phyloP scores from a whole-genome alignment of 2,329 filamentous ascomycete species.

The Colletotrichum tropicicola region DNA sequence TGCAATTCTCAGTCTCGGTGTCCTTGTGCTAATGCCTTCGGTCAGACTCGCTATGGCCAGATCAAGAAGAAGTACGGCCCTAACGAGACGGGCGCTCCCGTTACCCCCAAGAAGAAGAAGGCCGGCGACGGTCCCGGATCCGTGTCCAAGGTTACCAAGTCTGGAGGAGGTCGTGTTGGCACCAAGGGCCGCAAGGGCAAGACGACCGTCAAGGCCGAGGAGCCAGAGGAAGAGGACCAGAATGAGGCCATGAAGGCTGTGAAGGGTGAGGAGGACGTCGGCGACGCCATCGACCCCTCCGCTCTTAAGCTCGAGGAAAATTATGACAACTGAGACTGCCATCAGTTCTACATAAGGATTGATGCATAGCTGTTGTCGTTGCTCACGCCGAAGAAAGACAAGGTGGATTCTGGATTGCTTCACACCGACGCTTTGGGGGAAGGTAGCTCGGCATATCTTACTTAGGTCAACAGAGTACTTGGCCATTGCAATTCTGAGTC shows the following conservation, averaged over 20 bases:
- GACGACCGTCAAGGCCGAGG: slow-evolving; percentile 32
- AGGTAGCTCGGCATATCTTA: too few relatives aligned
- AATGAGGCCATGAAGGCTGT: slow-evolving; percentile 29
- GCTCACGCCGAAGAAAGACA: too few relatives aligned
- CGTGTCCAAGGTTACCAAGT: slow-evolving; percentile 29
- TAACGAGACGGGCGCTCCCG: slow-evolving; percentile 35
- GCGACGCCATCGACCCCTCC: not conserved
- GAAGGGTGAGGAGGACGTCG: slow-evolving; percentile 30
- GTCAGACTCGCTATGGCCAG: slow-evolving; percentile 57
- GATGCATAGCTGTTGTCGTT: too few relatives aligned
- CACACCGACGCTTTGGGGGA: too few relatives aligned
- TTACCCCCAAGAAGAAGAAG: slow-evolving; percentile 6
- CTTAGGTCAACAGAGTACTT: too few relatives aligned
- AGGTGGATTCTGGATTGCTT: too few relatives aligned
- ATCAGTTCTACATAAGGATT: not conserved
- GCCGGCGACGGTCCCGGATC: not conserved
- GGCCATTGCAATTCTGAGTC: too few relatives aligned
- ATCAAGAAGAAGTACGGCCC: slow-evolving; percentile 58
- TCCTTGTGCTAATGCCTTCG: not conserved
- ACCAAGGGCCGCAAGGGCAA: slow-evolving; percentile 32
- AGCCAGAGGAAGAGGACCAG: not conserved
- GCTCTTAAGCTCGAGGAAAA: not conserved
- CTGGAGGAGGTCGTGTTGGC: slow-evolving; percentile 23
- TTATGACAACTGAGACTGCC: not conserved
- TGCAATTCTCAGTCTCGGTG: not conserved